These are phyloP conservation scores for Monilinia polystroma DNA, from an alignment of 2,329 filamentous ascomycete genomes.

Conservation along the genomic window DNA sequence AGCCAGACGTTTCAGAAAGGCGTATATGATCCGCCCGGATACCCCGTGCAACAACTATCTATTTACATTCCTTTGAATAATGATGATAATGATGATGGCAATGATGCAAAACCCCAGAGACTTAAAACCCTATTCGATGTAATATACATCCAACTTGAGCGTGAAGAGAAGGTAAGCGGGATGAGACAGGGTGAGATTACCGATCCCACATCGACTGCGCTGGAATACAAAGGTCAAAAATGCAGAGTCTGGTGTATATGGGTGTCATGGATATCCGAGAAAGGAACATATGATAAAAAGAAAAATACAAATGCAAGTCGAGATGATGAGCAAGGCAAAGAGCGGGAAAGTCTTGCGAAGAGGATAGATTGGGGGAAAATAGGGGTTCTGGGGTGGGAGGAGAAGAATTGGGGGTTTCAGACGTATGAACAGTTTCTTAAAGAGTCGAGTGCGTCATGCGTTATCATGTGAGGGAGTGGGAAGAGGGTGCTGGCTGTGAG, in stretches of 20 bases:
- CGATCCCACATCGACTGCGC: not conserved
- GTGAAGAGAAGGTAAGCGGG: not conserved
- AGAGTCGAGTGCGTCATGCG: not conserved
- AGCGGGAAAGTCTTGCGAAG: not conserved
- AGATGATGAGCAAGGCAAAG: not conserved
- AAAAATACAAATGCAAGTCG: not conserved
- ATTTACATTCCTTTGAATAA: not conserved
- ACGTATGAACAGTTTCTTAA: not conserved
- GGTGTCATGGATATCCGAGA: not conserved
- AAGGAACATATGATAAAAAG: not conserved
- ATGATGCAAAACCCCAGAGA: not conserved
- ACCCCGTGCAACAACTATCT: not conserved
- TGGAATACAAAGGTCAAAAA: not conserved
- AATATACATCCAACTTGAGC: not conserved
- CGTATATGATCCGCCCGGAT: not conserved
- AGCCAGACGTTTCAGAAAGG: not conserved
- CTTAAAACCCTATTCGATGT: not conserved
- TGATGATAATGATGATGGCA: too few relatives aligned
- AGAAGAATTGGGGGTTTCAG: not conserved
- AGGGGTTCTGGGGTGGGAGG: not conserved
- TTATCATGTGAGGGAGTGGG: not conserved
- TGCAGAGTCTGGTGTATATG: constrained; percentile 4
- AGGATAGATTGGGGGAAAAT: not conserved
- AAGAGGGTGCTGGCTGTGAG: too few relatives aligned
- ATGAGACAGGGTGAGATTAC: constrained; percentile 1